phyloP scores from a whole-genome alignment of 2,329 filamentous ascomycete genomes.

The Phoma sp. region DNA sequence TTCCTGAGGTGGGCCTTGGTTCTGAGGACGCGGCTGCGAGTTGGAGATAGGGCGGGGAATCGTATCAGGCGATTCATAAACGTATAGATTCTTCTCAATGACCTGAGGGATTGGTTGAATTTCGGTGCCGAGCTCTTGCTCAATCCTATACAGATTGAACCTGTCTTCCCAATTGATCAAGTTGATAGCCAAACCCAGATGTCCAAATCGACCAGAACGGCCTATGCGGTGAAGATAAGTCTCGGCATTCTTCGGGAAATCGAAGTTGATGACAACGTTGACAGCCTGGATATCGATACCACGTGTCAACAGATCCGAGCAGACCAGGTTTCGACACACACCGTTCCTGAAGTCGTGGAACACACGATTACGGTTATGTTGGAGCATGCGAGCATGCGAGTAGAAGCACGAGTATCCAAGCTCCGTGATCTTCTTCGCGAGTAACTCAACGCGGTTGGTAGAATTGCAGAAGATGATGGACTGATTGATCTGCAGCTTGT shows the following conservation, averaged over 20 bases:
- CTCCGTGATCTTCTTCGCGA: conserved; percentile 99
- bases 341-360: conserved; percentile 99
- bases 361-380: conserved; percentile 94
- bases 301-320: conserved; percentile 94
- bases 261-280: conserved; percentile 99
- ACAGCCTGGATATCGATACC: conserved; percentile 99
- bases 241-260: conserved; percentile 99
- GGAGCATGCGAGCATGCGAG: conserved; percentile 97
- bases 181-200: conserved; percentile 97
- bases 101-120: conserved; percentile 93
- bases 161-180: conserved; percentile 99
- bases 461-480: conserved; percentile 99
- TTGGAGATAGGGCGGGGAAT: conserved; percentile 83
- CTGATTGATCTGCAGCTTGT: conserved; percentile 98
- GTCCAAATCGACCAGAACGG: conserved; percentile 94
- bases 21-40: conserved; percentile 43
- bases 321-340: conserved; percentile 96
- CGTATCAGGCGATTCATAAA: conserved; percentile 94
- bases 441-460: conserved; percentile 94
- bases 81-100: conserved; percentile 98
- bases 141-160: conserved; percentile 98
- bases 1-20: conserved; percentile 32
- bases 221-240: conserved; percentile 98
- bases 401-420: conserved; percentile 99
- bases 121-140: conserved; percentile 95